A percentile compares a stretch with the other conserved stretches of the same genome.
phyloP scores from a whole-genome alignment of 73 alveolate genomes.

The Uronychia binucleata region DNA sequence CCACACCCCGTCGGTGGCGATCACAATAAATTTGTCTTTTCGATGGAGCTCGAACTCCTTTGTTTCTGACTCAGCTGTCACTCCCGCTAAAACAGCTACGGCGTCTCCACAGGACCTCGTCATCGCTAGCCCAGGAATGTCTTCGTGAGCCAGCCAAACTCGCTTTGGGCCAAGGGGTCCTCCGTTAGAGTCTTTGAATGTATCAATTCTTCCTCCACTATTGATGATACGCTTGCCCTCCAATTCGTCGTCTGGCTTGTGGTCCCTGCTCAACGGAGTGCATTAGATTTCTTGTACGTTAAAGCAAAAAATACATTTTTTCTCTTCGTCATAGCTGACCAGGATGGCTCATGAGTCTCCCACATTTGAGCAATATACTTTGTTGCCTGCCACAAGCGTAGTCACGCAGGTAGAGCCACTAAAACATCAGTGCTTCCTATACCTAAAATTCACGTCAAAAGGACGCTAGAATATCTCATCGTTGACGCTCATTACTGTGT shows the following conservation, averaged over 20 bases:
- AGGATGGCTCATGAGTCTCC: conserved; percentile 88
- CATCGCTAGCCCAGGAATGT: conserved; percentile 96
- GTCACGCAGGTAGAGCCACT: too few species aligned
- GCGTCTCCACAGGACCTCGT: conserved; percentile 93
- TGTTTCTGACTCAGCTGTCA: conserved; percentile 68
- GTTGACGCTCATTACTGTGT: too few species aligned
- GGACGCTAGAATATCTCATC: too few species aligned
- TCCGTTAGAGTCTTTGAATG: conserved; percentile 64
- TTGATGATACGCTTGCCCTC: conserved; percentile 80
- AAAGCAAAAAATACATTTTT: too few species aligned
- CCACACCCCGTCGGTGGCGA: conserved; percentile 96
- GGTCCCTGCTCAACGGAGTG: conserved; percentile 68
- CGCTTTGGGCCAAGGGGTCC: conserved; percentile 89
- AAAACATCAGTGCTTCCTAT: too few species aligned
- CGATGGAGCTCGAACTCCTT: conserved; percentile 48
- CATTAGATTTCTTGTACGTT: too few species aligned
- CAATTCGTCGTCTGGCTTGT: conserved; percentile 82
- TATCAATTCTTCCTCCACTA: conserved; percentile 88
- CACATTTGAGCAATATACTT: too few species aligned
- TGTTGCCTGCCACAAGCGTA: too few species aligned
- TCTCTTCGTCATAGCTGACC: conserved; percentile 15
- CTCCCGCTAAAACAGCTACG: conserved; percentile 92
- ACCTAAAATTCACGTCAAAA: too few species aligned
- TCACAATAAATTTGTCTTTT: conserved; percentile 83
- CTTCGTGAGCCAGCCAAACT: conserved; percentile 84